Evolutionary conservation across 2,329 filamentous ascomycete species (phyloP).

Genomic region (Beauveria sp.): DNA sequence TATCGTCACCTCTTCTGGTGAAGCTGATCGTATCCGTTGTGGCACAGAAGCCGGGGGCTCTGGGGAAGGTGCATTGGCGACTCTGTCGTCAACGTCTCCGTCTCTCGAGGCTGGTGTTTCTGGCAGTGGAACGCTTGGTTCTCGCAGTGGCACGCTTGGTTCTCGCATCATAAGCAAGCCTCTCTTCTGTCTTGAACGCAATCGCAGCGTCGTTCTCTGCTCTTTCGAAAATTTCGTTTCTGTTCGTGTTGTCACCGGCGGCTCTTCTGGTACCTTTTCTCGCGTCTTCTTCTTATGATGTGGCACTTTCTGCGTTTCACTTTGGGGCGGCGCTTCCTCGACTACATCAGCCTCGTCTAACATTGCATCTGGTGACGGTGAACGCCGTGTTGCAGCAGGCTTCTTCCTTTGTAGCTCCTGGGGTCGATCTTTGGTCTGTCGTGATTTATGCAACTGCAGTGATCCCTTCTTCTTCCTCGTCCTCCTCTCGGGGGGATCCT

Average conservation of each 20-base stretch:
- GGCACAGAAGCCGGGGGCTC: not conserved
- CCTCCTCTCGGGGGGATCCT: not conserved
- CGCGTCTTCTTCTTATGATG: not conserved
- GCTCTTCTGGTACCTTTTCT: not conserved
- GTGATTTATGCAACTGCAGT: not conserved
- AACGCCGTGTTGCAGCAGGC: not conserved
- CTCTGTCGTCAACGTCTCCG: not conserved
- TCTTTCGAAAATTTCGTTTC: not conserved
- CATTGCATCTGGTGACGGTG: not conserved
- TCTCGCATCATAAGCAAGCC: slow-evolving; percentile 10
- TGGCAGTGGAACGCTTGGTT: not conserved
- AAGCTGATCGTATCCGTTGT: not conserved
- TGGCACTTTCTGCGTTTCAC: not conserved
- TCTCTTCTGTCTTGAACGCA: slow-evolving; percentile 9
- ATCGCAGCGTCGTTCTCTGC: slow-evolving; percentile 7
- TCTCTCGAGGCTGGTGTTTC: not conserved
- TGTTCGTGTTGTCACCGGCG: not conserved
- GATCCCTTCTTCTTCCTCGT: not conserved
- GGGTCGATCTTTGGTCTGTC: not conserved
- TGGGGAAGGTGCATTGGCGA: not conserved
- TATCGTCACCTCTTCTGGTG: not conserved
- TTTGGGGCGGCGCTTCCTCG: not conserved
- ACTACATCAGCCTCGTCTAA: not conserved
- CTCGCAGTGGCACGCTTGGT: not conserved
- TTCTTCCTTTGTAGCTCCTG: not conserved